Evolutionary conservation across 805 yeast genomes (phyloP).

Genomic region (Candida manassasensis): DNA sequence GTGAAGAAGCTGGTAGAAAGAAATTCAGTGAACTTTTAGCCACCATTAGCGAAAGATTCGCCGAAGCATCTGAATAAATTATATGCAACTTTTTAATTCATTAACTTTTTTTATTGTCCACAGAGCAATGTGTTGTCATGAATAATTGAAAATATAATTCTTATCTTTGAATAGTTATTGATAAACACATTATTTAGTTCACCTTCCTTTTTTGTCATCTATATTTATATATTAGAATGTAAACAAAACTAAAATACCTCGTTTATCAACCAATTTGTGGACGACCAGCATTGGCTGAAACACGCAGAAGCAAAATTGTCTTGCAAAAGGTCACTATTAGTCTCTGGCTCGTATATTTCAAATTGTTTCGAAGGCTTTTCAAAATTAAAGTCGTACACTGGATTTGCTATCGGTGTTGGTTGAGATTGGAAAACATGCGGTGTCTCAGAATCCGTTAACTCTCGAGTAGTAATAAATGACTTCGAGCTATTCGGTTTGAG

Average conservation of each 20-base stretch:
- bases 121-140: not conserved
- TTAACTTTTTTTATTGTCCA: not conserved
- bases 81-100: conserved; percentile 6
- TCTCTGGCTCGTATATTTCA: not conserved
- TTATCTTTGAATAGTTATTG: not conserved
- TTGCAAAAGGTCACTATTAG: not conserved
- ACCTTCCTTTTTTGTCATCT: not conserved
- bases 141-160: conserved; percentile 4
- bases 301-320: conserved; percentile 1
- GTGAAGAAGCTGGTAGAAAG: conserved; percentile 69
- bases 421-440: not conserved
- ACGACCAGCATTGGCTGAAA: conserved; percentile 1
- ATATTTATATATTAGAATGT: conserved; percentile 2
- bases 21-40: conserved; percentile 75
- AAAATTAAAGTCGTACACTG: conserved; percentile 16
- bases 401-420: conserved; percentile 19
- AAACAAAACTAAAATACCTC: not conserved
- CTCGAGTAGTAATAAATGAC: conserved; percentile 10
- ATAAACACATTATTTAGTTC: conserved; percentile 1
- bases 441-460: not conserved
- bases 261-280: not conserved
- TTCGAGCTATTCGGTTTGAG: conserved; percentile 16
- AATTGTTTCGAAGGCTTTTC: conserved; percentile 8
- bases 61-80: conserved; percentile 84
- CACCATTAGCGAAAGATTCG: conserved; percentile 82